Conservation (phyloP, 2,329 filamentous ascomycete species). For the Juglanconis oblonga region DNA sequence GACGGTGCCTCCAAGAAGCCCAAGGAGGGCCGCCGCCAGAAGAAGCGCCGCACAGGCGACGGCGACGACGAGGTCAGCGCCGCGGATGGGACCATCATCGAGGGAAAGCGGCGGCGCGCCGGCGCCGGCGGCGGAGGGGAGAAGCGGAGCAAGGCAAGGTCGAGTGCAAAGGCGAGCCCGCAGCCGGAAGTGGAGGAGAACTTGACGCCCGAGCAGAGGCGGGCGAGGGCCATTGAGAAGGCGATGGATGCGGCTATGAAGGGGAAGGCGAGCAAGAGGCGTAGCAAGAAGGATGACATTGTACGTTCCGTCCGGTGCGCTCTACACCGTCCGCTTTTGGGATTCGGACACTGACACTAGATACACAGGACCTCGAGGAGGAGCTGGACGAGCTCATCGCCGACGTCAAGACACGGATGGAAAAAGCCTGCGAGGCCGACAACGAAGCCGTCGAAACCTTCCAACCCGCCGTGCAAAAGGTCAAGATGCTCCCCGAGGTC, state of each 20-base stretch:
- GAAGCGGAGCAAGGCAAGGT: conserved; percentile 42
- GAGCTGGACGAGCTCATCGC: conserved; percentile 89
- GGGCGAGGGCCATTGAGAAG: conserved; percentile 78
- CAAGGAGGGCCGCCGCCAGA: conserved; percentile 68
- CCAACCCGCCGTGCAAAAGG: conserved; percentile 84
- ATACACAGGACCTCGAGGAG: conserved; percentile 74
- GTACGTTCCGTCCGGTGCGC: conserved; percentile 48
- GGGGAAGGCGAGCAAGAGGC: conserved; percentile 64
- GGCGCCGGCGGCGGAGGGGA: conserved; percentile 33
- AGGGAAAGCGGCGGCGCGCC: conserved; percentile 45
- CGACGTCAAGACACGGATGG: conserved; percentile 84
- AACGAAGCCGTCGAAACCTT: conserved; percentile 76
- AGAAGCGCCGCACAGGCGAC: conserved; percentile 55
- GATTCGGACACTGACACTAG: conserved; percentile 22
- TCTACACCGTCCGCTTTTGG: background rate
- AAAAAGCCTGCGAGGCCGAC: conserved; percentile 82
- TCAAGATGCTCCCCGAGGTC: conserved; percentile 90
- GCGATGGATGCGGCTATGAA: conserved; percentile 88
- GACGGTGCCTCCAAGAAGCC: conserved; percentile 67
- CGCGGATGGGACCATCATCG: conserved; percentile 40
- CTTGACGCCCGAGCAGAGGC: conserved; percentile 79
- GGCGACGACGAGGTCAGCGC: conserved; percentile 39
- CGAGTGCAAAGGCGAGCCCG: conserved; percentile 37
- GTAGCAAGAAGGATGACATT: conserved; percentile 83
- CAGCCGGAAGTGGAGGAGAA: conserved; percentile 70